Percentiles rank a stretch among this genome's conserved stretches.
Evolutionary conservation across 768 basidiomycete genomes (phyloP).

Genomic region (Rhodocollybia butyracea): DNA sequence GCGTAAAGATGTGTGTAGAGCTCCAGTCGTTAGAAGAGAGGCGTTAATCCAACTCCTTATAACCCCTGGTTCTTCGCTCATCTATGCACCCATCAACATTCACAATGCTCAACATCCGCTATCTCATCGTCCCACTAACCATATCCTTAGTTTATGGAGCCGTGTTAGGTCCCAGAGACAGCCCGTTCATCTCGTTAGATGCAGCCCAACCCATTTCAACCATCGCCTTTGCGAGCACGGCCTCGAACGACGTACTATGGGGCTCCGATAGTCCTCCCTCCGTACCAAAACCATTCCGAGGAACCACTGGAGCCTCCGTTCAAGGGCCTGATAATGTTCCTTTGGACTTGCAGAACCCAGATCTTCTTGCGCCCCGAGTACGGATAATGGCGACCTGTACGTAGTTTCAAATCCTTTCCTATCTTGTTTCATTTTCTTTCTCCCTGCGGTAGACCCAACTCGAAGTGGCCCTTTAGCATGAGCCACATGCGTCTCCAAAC

Average conservation of each 20-base stretch:
- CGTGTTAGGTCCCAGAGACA: not conserved
- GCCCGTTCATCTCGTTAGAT: slow-evolving; percentile 14
- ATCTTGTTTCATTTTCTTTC: too few species aligned
- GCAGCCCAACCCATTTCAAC: slow-evolving; percentile 32
- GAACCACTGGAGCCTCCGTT: slow-evolving; percentile 37
- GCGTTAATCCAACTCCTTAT: too few species aligned
- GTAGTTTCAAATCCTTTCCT: not conserved
- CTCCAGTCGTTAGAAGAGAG: too few species aligned
- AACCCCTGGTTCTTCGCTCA: too few species aligned
- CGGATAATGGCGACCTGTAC: slow-evolving; percentile 45
- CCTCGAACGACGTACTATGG: slow-evolving; percentile 45
- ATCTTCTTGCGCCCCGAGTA: slow-evolving; percentile 59
- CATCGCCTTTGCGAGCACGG: slow-evolving; percentile 37
- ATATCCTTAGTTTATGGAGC: slow-evolving; percentile 1
- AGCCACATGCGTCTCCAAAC: slow-evolving; percentile 57
- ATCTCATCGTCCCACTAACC: not conserved
- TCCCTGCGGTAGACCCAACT: slow-evolving; percentile 39
- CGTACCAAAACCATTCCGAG: slow-evolving; percentile 33
- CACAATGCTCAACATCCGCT: not conserved
- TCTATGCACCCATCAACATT: too few species aligned
- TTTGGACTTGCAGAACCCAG: slow-evolving; percentile 54
- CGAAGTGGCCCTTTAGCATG: slow-evolving; percentile 63
- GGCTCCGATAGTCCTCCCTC: slow-evolving; percentile 19
- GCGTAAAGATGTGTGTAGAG: too few species aligned
- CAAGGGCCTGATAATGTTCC: slow-evolving; percentile 57